Conservation (phyloP, 1,284 basidiomycete genomes). For the Exobasidium cylindrosporum region DNA sequence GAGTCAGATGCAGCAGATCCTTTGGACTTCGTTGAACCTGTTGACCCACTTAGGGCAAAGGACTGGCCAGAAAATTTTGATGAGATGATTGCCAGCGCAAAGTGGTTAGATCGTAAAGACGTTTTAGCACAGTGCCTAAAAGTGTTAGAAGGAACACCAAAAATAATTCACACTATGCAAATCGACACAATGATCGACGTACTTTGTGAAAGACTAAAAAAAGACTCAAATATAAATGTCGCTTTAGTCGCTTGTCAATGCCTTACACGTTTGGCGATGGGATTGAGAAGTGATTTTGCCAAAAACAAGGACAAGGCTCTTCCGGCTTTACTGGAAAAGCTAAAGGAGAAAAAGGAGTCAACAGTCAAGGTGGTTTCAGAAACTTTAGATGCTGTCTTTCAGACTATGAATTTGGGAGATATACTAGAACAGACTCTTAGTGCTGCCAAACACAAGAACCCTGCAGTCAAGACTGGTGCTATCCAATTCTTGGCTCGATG, state of each 20-base stretch:
- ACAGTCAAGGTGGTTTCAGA: slow-evolving; percentile 85
- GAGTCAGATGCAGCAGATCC: slow-evolving; percentile 65
- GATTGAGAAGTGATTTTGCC: slow-evolving; percentile 69
- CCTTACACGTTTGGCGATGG: slow-evolving; percentile 80
- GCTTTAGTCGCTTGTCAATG: slow-evolving; percentile 84
- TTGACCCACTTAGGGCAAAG: slow-evolving; percentile 71
- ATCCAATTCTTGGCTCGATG: slow-evolving; percentile 82
- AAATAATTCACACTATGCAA: slow-evolving; percentile 69
- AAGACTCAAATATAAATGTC: slow-evolving; percentile 93
- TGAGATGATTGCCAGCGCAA: slow-evolving; percentile 74
- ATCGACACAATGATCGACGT: slow-evolving; percentile 72
- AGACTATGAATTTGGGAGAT: slow-evolving; percentile 71
- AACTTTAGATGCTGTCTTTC: slow-evolving; percentile 85
- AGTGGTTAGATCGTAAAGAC: slow-evolving; percentile 94
- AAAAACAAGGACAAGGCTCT: slow-evolving; percentile 73
- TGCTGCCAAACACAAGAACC: slow-evolving; percentile 84
- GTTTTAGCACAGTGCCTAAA: slow-evolving; percentile 78
- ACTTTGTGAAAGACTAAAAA: slow-evolving; percentile 75
- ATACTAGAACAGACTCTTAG: slow-evolving; percentile 79
- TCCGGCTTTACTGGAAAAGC: slow-evolving; percentile 76
- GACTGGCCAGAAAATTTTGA: slow-evolving; percentile 57
- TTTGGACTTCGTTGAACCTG: slow-evolving; percentile 75
- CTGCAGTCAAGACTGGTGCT: slow-evolving; percentile 91
- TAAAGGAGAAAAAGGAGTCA: slow-evolving; percentile 90
- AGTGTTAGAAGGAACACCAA: slow-evolving; percentile 69